Evolutionary conservation across 2,329 filamentous ascomycete genomes (phyloP).

Genomic region (Thermothelomyces thermophilus): DNA sequence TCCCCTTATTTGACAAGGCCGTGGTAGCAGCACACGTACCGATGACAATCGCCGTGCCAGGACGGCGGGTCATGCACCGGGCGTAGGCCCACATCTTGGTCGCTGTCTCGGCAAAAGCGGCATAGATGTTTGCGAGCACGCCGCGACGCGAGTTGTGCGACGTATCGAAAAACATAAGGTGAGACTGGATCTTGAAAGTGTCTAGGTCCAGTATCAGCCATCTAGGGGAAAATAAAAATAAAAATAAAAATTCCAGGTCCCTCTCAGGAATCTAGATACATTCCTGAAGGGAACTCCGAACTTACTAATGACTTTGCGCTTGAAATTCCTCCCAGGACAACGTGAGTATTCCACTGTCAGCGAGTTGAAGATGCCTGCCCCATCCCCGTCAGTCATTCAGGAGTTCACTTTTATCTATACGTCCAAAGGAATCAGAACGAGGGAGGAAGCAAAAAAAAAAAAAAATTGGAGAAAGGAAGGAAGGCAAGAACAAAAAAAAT

Average conservation of each 20-base stretch:
- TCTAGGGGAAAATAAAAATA: background rate
- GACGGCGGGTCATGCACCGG: constrained; percentile 56
- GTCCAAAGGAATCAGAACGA: too few species aligned
- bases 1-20: background rate
- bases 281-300: too few species aligned
- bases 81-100: constrained; percentile 64
- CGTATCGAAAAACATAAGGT: constrained; percentile 77
- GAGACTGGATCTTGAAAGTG: constrained; percentile 77
- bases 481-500: background rate
- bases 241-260: too few species aligned
- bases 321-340: constrained; percentile 68
- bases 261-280: too few species aligned
- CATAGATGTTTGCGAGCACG: constrained; percentile 67
- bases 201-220: constrained; percentile 30
- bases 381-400: constrained; percentile 14
- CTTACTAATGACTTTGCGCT: constrained; percentile 68
- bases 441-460: background rate
- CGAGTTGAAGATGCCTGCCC: constrained; percentile 55
- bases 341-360: constrained; percentile 73
- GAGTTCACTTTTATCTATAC: too few species aligned
- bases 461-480: background rate
- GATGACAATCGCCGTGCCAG: constrained; percentile 53
- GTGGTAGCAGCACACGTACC: constrained; percentile 34
- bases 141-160: constrained; percentile 63
- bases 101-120: constrained; percentile 70